These are phyloP conservation scores for Daldinia decipiens DNA, from an alignment of 495 filamentous ascomycete species.

Conservation along the genomic window DNA sequence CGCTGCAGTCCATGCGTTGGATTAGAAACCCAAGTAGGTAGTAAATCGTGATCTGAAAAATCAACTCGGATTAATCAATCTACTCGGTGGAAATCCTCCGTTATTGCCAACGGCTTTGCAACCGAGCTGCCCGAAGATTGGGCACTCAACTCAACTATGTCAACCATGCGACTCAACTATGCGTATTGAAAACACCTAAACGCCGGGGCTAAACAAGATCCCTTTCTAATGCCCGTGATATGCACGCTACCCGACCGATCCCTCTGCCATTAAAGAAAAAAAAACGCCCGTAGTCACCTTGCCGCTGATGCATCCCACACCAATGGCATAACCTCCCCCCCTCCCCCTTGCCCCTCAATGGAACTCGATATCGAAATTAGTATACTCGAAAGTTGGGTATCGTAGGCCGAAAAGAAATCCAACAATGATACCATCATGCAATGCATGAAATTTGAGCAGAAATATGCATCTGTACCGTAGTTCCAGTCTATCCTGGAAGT, in stretches of 20 bases:
- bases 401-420: constrained; percentile 42
- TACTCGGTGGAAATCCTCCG: constrained; percentile 24
- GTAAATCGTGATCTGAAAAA: constrained; percentile 23
- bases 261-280: constrained; percentile 25
- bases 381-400: constrained; percentile 42
- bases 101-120: constrained; percentile 21
- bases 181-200: constrained; percentile 21
- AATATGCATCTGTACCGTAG: constrained; percentile 13
- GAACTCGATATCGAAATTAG: constrained; percentile 29
- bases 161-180: constrained; percentile 7
- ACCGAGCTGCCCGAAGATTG: constrained; percentile 20
- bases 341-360: neutral
- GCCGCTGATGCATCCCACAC: constrained; percentile 12
- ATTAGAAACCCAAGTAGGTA: neutral
- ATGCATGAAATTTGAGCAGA: constrained; percentile 26
- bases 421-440: constrained; percentile 37
- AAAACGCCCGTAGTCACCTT: constrained; percentile 24
- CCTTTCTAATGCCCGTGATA: constrained; percentile 34
- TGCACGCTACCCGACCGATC: constrained; percentile 22
- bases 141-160: constrained; percentile 7
- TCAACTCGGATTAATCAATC: constrained; percentile 28
- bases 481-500: constrained; percentile 35
- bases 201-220: constrained; percentile 28
- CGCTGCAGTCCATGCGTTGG: neutral
- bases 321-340: constrained; percentile 16